Base-by-base conservation (phyloP, 2,329 filamentous ascomycete species). In the Botryotinia calthae region DNA sequence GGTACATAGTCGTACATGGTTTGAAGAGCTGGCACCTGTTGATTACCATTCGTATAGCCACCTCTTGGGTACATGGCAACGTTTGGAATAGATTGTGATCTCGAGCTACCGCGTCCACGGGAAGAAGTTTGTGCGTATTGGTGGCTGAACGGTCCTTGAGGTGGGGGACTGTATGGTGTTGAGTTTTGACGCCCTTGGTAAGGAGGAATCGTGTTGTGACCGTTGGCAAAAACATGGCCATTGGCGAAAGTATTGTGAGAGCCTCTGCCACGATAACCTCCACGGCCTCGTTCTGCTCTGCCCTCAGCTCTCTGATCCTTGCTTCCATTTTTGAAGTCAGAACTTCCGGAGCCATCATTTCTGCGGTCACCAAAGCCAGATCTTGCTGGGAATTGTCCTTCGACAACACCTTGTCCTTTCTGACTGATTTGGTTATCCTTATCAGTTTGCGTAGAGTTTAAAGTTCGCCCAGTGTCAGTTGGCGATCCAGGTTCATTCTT, bases 81-180 rank as follows among this genome's bases (percentile, higher is more conserved):
- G 56, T 85, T 85, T 4, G 89, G 87, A 77, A 91, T 86, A 2
- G 89, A 91, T 75, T 90, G 89, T 40, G 90, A 89, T 71, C 89
- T 85, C 74, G 87, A 81, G 65, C 84, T 84, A 76, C 85, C 84
- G 68, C 88, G 84, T 76, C 84, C 84, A 25, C 85, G 78, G 34
- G 78, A 74, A 61, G 82, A 78, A 31, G 73, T 73, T 75, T 78
- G 69, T 75, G 79, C 56, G 77, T 78, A 77, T 76, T 78, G 79
- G 61, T 82, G 77, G 71, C 70, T 75, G 65, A 80, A 81, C 18
- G 76, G 81, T 77, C 77, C 81, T 77, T 74, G 83, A 34, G 83
- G 81, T 62, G 82, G 78, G 71, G 83, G 80, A 61, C 81, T 82
- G 78, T 78, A 82, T 31, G 76, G 81, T 58, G 73, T 77, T 28